Base-by-base conservation (phyloP, 1,139 yeast species). In the Tardiomyces blankii region DNA sequence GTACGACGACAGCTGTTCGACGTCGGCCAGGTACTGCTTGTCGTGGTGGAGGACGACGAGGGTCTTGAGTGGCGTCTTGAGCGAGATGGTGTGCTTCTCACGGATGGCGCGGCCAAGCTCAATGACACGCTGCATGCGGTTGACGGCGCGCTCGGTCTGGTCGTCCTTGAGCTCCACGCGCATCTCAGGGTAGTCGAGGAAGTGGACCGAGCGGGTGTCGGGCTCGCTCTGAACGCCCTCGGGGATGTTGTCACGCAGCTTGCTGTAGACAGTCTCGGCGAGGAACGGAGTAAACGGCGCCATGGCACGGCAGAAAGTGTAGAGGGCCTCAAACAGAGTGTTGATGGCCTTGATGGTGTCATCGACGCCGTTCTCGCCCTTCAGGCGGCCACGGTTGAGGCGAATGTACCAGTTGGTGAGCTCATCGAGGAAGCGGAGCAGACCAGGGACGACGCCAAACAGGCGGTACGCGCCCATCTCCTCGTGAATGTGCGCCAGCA, bases 391-490 rank as follows among this genome's bases (percentile, higher is more conserved):
- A 73, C 99, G 89, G 74, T 93, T 91, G 69, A 93, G 84, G 68
- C 99, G 82, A 65, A 93, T 93, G 73, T 93, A 93, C 98, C 98
- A 91, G 72, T 93, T 93, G 55, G 99, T 93, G 67, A 93, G 78
- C 62, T 86, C 88, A 60, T 91, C 98, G 65, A 93, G 85, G 65
- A 91, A 83, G 49, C 77, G 74, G 59, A 93, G 75, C 62, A 93
- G 73, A 62, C 82, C 85, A 57, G 98, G 96, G 54, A 93, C 97
- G 57, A 93, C 99, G 42, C 96, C 88, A 70, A 87, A 91, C 56
- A 91, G 74, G 67, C 95, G 79, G 73, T 93, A 91, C 53, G 78
- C 83, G 43, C 65, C 67, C 98, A 91, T 91, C 72, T 93, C 98
- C 52, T 71, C 69, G 66, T 89, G 96, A 57, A 91, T 87, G 61